Conservation (phyloP, 768 basidiomycete genomes). For the Galerina sulciceps region DNA sequence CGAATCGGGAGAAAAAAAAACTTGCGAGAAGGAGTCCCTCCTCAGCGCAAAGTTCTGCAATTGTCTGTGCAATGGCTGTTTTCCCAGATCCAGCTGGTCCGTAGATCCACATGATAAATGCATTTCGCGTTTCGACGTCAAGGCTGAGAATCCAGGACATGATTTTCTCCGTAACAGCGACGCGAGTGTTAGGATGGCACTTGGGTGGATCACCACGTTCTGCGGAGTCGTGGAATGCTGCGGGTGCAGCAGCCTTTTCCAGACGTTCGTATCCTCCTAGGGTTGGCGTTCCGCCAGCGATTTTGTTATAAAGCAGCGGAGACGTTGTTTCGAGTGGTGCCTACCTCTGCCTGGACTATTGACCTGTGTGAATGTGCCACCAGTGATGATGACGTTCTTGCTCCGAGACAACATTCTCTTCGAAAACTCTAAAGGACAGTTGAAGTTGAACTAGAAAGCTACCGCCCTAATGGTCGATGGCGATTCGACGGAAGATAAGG, state of each 20-base stretch:
- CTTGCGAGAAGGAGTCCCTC: too few relatives aligned
- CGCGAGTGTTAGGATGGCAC: constrained; percentile 16
- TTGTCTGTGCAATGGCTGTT: too few relatives aligned
- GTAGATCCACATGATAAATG: constrained; percentile 12
- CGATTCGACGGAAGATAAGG: too few relatives aligned
- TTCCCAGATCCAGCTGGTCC: too few relatives aligned
- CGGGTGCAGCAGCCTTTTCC: not conserved
- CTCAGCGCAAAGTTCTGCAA: too few relatives aligned
- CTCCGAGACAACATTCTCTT: not conserved
- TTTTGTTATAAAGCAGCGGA: not conserved
- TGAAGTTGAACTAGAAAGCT: too few relatives aligned
- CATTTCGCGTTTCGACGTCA: not conserved
- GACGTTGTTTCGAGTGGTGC: not conserved
- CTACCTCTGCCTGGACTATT: not conserved
- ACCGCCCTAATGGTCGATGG: too few relatives aligned
- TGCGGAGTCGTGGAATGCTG: too few relatives aligned
- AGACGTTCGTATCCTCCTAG: not conserved
- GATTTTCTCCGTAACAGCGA: constrained; percentile 4
- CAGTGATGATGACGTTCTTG: not conserved
- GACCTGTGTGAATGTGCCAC: not conserved
- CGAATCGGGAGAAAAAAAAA: too few relatives aligned
- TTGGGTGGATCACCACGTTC: constrained; percentile 15
- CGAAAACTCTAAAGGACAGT: too few relatives aligned
- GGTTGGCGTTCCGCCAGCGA: not conserved
- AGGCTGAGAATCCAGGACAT: constrained; percentile 4